Percentiles rank a stretch among this genome's conserved stretches.
These are phyloP conservation scores for Aspergillus neotritici DNA, from an alignment of 2,329 filamentous ascomycete species.

Conservation along the genomic window DNA sequence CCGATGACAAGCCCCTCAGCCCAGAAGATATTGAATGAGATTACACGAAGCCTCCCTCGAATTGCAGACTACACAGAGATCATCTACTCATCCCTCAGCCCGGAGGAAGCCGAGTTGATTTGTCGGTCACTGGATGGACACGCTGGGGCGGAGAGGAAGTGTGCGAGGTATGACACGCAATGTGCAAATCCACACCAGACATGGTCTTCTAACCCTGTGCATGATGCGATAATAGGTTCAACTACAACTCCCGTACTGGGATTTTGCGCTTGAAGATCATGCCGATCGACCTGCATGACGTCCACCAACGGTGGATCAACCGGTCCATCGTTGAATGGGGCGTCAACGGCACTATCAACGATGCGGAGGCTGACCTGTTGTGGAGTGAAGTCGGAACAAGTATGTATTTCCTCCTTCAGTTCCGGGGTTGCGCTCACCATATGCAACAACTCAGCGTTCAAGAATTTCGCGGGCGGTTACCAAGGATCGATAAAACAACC, in stretches of 20 bases:
- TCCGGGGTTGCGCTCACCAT: background rate
- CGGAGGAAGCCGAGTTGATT: background rate
- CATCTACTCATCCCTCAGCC: background rate
- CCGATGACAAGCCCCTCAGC: background rate
- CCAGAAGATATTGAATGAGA: conserved; percentile 1
- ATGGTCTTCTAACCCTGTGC: conserved; percentile 1
- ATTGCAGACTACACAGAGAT: background rate
- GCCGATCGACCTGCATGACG: background rate
- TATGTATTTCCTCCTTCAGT: background rate
- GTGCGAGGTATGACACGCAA: background rate
- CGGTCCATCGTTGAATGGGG: background rate
- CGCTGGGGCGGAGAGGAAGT: background rate
- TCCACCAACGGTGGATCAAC: conserved; percentile 2
- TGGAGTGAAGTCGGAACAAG: background rate
- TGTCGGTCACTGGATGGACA: background rate
- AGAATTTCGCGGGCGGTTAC: background rate
- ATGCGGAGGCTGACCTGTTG: background rate
- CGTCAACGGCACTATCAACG: background rate
- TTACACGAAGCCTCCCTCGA: background rate
- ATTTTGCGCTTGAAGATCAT: background rate
- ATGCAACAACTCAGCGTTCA: background rate
- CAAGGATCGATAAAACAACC: conserved; percentile 1
- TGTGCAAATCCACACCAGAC: background rate
- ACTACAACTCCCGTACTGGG: conserved; percentile 1
- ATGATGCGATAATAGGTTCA: background rate